Evolutionary conservation across 2,329 filamentous ascomycete species (phyloP), one percentile per base, ranked within the genome.

Genomic region (Ophiostoma himal-ulmi): DNA sequence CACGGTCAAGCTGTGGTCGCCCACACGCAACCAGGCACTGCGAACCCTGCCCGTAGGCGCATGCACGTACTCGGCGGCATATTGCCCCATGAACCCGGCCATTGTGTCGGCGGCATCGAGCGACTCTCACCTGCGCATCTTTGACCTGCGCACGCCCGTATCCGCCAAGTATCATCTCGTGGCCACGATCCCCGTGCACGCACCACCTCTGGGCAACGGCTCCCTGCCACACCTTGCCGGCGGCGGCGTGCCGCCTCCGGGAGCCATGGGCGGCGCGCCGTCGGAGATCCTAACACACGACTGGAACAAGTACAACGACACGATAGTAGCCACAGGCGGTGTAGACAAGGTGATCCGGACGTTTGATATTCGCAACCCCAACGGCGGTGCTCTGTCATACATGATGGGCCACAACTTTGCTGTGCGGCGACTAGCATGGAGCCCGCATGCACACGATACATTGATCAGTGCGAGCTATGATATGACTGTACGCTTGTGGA

Each of bases 271-370:
- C 37, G 77, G 81, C 44, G 80, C 88, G n/a, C 93, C 93, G 0
- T 85, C 88, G 11, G 95, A 99, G 82, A 88, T 92, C 52, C 85
- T 99, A 41, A 97, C 94, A 0, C 95, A 98, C 80, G 95, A 99
- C 80, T 99, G 95, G 95, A 99, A 99, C 82, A 99, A 99, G 80
- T 99, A 99, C 81, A 87, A 91, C 54, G 88, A 93, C 74, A 90
- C 89, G 0, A 84, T 97, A 36, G 83, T 99, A 70, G 95, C 95
- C 0, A 93, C 93, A 0, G 95, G 88, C 1, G 94, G 95, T 70
- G 95, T 98, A 3, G 95, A 99, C 79, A 87, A 91, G 69, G 82
- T 90, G 22, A 89, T 99, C 72, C 89, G 95, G 67, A 95, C 91
- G 0, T 98, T 98, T 76, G 95, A 99, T 79, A 89, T 97, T 65